Evolutionary conservation across 129 eudicot species (phyloP), one percentile per base, ranked within the genome.

Genomic region (Artemisia annua): DNA sequence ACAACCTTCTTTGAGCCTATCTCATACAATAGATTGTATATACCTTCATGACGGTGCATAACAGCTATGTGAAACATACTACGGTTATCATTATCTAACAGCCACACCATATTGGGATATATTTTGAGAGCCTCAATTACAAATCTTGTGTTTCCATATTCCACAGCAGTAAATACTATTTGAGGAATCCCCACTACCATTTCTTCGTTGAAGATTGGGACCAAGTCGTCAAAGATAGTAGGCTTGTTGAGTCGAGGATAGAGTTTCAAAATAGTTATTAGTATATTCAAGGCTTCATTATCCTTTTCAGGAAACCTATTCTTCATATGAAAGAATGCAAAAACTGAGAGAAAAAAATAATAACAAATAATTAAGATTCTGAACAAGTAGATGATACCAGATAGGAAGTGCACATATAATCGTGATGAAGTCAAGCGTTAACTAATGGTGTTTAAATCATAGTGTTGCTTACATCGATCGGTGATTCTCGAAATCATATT

Each of bases 11-110:
- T 35, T 63, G 49, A 20, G 53, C 81, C 85, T 5, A 81, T 17
- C 69, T 81, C 78, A n/a, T 81, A 66, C 3, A 81, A 24, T 48
- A 75, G 16, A 17, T 81, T 81, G 70, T 17, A 70, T 28, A 81
- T 70, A n/a, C n/a, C n/a, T n/a, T n/a, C n/a, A n/a, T n/a, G n/a
- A n/a, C n/a, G 81, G 57, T 75, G 59, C 49, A 70, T 55, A 39
- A 75, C 70, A 52, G 81, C 81, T 46, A 81, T 15, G 50, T 81
- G 81, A 58, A 81, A 81, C 53, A 81, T 22, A 54, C 72, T 75
- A 1, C 14, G 69, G 39, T 16, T n/a, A 28, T 80, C 12, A 12
- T 22, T 63, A 48, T 75, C 55, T 24, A 7, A n/a, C 7, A 35
- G 16, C 77, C 69, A 54, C 18, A 72, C 56, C 39, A 75, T 16